Evolutionary conservation across 2,329 filamentous ascomycete species (phyloP).

Genomic region (Didymellaceae sp.): DNA sequence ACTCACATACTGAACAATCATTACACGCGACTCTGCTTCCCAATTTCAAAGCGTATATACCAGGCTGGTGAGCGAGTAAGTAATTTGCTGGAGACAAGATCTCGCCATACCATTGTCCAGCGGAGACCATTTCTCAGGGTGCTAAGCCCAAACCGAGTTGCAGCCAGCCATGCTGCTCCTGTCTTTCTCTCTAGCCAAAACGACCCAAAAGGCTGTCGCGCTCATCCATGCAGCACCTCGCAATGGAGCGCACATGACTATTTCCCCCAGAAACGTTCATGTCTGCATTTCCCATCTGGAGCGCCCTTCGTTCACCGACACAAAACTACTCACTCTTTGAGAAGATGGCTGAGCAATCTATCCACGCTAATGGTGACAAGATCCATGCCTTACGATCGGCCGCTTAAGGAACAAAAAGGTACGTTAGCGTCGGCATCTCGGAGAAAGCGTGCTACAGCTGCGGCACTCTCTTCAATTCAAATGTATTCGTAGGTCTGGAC

Average conservation of each 20-base stretch:
- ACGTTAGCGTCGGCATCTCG: slow-evolving; percentile 60
- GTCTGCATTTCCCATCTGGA: slow-evolving; percentile 62
- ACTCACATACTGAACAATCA: too few species aligned
- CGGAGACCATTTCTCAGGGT: too few species aligned
- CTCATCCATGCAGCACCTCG: slow-evolving; percentile 55
- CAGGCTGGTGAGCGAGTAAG: too few species aligned
- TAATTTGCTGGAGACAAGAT: too few species aligned
- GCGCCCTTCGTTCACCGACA: slow-evolving; percentile 54
- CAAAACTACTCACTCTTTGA: slow-evolving; percentile 60
- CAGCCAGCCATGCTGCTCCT: too few species aligned
- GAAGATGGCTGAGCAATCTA: slow-evolving; percentile 52
- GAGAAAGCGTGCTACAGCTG: slow-evolving; percentile 55
- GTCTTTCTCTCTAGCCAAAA: too few species aligned
- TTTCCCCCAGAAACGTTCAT: slow-evolving; percentile 63
- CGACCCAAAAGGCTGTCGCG: slow-evolving; percentile 55
- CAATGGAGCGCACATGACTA: slow-evolving; percentile 57
- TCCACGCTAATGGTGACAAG: slow-evolving; percentile 57
- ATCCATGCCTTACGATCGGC: slow-evolving; percentile 41
- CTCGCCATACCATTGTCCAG: too few species aligned
- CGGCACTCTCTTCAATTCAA: slow-evolving; percentile 60
- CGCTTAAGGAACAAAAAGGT: slow-evolving; percentile 47
- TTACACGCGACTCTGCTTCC: too few species aligned
- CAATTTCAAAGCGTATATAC: too few species aligned
- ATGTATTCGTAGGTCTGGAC: slow-evolving; percentile 54
- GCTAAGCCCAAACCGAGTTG: too few species aligned